A percentile compares a stretch with the other conserved stretches of the same genome.
Conservation (phyloP, 2,329 filamentous ascomycete genomes). For the Paracoccidioides brasiliensis region DNA sequence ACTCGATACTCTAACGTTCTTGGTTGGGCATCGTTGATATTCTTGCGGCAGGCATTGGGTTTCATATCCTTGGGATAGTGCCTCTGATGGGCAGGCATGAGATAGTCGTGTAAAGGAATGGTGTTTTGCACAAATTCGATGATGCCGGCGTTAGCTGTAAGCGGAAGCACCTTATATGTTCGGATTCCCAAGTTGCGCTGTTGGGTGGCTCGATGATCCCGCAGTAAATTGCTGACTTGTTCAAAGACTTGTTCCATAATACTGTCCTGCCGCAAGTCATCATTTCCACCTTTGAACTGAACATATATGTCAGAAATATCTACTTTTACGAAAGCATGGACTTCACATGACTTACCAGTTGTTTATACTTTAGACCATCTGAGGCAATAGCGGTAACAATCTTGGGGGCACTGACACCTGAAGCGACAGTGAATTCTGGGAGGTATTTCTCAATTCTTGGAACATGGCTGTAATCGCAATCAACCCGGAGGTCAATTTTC, state of each 20-base stretch:
- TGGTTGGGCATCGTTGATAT: constrained; percentile 60
- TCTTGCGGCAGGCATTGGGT: constrained; percentile 59
- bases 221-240: constrained; percentile 80
- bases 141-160: constrained; percentile 72
- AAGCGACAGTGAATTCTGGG: constrained; percentile 68
- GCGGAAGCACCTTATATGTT: constrained; percentile 90
- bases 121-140: constrained; percentile 97
- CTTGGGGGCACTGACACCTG: constrained; percentile 84
- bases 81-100: constrained; percentile 76
- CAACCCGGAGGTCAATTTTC: constrained; percentile 60
- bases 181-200: constrained; percentile 81
- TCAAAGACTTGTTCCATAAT: constrained; percentile 99
- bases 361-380: constrained; percentile 69
- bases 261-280: constrained; percentile 90
- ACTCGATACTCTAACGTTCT: constrained; percentile 59
- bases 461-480: constrained; percentile 62
- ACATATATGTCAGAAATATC: constrained; percentile 8
- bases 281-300: constrained; percentile 81
- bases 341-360: constrained; percentile 46
- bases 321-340: neutral
- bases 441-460: constrained; percentile 63
- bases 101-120: constrained; percentile 77
- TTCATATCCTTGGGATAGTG: constrained; percentile 81
- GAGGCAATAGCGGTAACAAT: constrained; percentile 71
- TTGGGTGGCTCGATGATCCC: constrained; percentile 71